Evolutionary conservation across 768 basidiomycete genomes (phyloP), one percentile per base, ranked within the genome.

Genomic region (Termitomyces heimii): DNA sequence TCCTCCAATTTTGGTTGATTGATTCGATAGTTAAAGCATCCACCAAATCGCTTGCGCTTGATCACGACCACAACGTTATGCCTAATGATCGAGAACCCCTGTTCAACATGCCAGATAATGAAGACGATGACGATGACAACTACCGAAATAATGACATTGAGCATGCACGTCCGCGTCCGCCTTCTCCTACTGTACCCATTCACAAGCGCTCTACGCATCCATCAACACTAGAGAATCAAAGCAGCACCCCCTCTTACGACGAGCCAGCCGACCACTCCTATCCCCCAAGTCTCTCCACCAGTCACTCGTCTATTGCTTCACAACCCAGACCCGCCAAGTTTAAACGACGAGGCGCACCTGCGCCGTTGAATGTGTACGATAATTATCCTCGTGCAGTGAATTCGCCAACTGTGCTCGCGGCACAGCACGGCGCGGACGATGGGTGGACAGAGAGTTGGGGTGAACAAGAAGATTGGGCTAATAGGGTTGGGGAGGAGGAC

Each of bases 1-100:
- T 93, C 37, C 63, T 92, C 12, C 96, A 98, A 68, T 98, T 98
- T 79, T 94, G 94, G 85, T 75, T 97, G 51, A 94, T 97, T 57
- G 93, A 97, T 72, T 89, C 90, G 0, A 94, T 94, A 53, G 90
- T 94, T 67, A 94, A 94, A 72, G 86, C 86, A 1, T 83, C 83
- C 9, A 68, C 70, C 18, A 66, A 69, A 35, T 62, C 66, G 29
- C 61, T 78, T 4, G 66, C 73, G 24, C 67, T 81, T 22, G 79
- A 75, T 22, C 48, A 77, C 0, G 72, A 76, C 56, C 65, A 72
- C 0, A 68, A 72, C 35, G 69, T 73, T 56, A 73, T 79, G 34
- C 60, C 67, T 22, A 68, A 68, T 2, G 85, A 83, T 59, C 74
- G 73, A 52, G 82, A 88, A 66, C 89, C 89, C 20, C 73, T 92